Evolutionary conservation across 1,284 basidiomycete species (phyloP), one percentile per base, ranked within the genome.

Genomic region (Fomitopsis pinicola): DNA sequence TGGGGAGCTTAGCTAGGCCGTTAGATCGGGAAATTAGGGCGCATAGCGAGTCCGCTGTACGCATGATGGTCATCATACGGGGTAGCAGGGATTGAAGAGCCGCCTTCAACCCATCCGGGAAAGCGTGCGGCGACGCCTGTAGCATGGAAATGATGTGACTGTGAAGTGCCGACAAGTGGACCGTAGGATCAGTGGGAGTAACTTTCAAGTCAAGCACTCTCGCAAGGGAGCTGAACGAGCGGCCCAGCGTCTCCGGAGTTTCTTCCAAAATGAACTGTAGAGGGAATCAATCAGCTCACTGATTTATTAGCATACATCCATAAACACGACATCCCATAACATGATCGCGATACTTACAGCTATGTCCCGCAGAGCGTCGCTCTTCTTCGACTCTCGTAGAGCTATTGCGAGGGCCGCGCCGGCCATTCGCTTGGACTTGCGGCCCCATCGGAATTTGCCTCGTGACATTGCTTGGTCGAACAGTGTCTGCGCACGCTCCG

Each of bases 341-440:
- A 38, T 44, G 40, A 58, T 35, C 9, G 50, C 35, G 58, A 54
- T 19, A 64, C 79, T 73, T 66, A 82, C 83, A 15, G 89, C 85
- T 63, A 92, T 85, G 64, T 90, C 85, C 57, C 76, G 78, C 42
- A 91, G 76, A 10, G 82, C 82, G 68, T 89, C 87, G 46, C 86
- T 83, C 62, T 83, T 84, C 67, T 78, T 82, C 59, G 80, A 79
- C 74, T 91, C 87, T 54, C 89, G 84, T 40, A 91, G 76, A 6
- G 88, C 85, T 60, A 91, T 78, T 26, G 83, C 80, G 36, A 92
- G 76, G 44, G 84, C 81, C 2, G 86, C 88, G 14, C 84, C 89
- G 0, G 88, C 86, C 19, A 82, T 78, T 44, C 84, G 76, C 71
- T 82, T 87, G 17, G 89, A 86, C 66, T 79, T 85, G 55, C 82